Evolutionary conservation across 257 asterid species (phyloP).

Genomic region (Solanum lycopersicoides): DNA sequence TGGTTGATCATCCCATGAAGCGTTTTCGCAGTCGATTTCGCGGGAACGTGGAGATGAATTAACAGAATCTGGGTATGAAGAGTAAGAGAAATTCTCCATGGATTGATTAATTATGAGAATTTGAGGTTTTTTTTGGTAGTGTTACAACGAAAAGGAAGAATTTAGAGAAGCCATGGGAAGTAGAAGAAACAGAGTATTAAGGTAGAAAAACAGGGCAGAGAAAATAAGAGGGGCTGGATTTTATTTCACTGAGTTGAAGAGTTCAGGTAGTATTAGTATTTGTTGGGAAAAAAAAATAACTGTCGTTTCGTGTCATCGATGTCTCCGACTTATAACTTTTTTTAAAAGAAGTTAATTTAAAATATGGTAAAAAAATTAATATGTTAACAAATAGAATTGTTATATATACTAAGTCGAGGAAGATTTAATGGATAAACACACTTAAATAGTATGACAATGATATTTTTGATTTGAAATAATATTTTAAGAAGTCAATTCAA

Average conservation of each 20-base stretch:
- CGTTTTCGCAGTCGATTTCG: conserved; percentile 22
- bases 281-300: too few species aligned
- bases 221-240: neutral
- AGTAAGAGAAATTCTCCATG: conserved; percentile 24
- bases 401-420: rapidly evolving
- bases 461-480: neutral
- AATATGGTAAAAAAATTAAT: too few species aligned
- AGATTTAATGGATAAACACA: too few species aligned
- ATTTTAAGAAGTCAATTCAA: too few species aligned
- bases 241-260: neutral
- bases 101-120: neutral
- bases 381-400: too few species aligned
- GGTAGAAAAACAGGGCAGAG: neutral
- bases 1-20: conserved; percentile 26
- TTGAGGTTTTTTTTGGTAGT: neutral
- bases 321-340: too few species aligned
- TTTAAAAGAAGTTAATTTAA: too few species aligned
- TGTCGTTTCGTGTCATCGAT: too few species aligned
- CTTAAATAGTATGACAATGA: neutral
- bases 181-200: neutral
- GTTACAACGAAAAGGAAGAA: neutral
- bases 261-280: neutral
- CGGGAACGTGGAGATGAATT: conserved; percentile 38
- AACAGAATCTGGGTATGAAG: conserved; percentile 31
- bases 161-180: neutral